phyloP scores from a whole-genome alignment of 305 asterid species.

The Fraxinus sp. region DNA sequence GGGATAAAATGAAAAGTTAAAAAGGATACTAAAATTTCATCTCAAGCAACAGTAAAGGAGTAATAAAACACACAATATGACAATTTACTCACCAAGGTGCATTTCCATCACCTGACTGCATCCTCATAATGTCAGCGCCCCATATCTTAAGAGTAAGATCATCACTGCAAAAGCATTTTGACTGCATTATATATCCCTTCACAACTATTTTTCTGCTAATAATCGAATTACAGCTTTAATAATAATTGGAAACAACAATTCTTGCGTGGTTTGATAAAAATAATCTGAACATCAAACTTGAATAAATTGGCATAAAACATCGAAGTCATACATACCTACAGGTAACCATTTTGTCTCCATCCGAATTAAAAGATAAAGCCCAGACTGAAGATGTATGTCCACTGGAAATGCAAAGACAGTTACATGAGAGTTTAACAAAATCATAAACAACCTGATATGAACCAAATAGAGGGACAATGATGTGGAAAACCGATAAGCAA shows the following conservation, averaged over 20 bases:
- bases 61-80: constrained; percentile 15
- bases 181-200: constrained; percentile 20
- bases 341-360: constrained; percentile 43
- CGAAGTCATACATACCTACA: constrained; percentile 38
- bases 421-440: constrained; percentile 13
- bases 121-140: constrained; percentile 27
- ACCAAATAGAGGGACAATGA: not conserved
- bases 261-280: not conserved
- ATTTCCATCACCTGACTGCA: constrained; percentile 29
- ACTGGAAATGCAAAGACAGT: constrained; percentile 26
- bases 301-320: not conserved
- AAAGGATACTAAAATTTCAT: not conserved
- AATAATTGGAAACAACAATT: not conserved
- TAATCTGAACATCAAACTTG: not conserved
- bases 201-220: constrained; percentile 1
- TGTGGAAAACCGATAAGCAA: not conserved
- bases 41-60: not conserved
- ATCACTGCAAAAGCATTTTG: constrained; percentile 34
- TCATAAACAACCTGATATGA: constrained; percentile 1
- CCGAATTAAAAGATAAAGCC: constrained; percentile 36
- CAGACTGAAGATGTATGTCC: constrained; percentile 40
- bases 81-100: constrained; percentile 67
- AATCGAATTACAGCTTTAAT: not conserved
- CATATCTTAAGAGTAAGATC: constrained; percentile 50
- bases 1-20: constrained; percentile 11